Base-by-base conservation (phyloP, 2,329 filamentous ascomycete species). In the Hysterium pulicare region DNA sequence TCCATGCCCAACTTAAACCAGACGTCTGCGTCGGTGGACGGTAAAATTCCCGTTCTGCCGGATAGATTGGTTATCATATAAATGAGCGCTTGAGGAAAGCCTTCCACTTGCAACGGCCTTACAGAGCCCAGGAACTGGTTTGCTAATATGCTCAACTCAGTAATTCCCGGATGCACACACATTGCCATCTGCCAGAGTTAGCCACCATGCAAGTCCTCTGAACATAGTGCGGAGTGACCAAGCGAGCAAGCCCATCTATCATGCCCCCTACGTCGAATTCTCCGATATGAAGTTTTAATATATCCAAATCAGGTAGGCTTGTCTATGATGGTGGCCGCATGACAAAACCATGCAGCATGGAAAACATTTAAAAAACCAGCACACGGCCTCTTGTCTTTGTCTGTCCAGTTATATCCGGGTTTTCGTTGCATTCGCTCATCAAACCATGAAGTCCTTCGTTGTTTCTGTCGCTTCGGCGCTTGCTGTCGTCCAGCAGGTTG, bases 401-500 rank as follows among this genome's bases (percentile, higher is more conserved):
- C 13, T 28, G 13, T 28, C 24, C 7, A 28, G 24, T 13, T 8
- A 13, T 28, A 8, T 28, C 24, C n/a, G n/a, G n/a, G 24, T 28
- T 28, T 13, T 28, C 13, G 7, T 7, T 28, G 24, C 24, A 28
- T 8, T 28, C 24, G 24, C 13, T 28, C 24, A 28, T 40, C 19
- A 15, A 11, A 37, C 13, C 33, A 58, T 56, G 55, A 55, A 50
- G 42, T 33, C 43, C 20, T 34, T 49, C 40, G 23, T 53, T 34
- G 19, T 34, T 16, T 19, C 32, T 22, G 24, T 58, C 23, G 37
- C 40, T n/a, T 38, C 46, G 1, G 42, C 47, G 1, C 44, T 54
- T 11, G 46, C 50, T 34, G n/a, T 20, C 11, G 31, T 51, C 32
- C 45, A 51, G 22, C 48, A 45, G 10, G 55, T 48, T 34, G 45